phyloP scores from a whole-genome alignment of 345 rosid species.

The Raphanus raphanistrum region DNA sequence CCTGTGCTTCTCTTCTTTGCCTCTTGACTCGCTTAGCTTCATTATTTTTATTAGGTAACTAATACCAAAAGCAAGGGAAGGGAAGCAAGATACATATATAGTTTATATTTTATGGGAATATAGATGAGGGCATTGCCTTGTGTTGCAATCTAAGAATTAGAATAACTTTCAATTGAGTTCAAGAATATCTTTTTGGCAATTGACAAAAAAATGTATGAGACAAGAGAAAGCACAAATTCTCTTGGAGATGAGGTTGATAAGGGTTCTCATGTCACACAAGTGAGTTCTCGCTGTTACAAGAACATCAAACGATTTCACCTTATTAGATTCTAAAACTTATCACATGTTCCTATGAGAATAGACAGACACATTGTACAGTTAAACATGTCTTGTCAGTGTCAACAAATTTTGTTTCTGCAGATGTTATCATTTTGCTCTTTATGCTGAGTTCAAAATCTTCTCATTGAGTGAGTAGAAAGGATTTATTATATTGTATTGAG shows the following conservation, averaged over 20 bases:
- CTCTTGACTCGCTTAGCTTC: conserved; percentile 33
- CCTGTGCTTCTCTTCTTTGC: conserved; percentile 34
- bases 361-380: background rate
- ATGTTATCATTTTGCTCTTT: background rate
- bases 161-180: conserved; percentile 10
- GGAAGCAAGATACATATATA: conserved; percentile 7
- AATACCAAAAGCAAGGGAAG: background rate
- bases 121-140: conserved; percentile 21
- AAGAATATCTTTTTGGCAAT: conserved; percentile 8
- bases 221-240: conserved; percentile 64
- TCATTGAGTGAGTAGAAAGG: background rate
- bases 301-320: background rate
- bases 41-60: conserved; percentile 3
- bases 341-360: background rate
- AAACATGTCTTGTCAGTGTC: background rate
- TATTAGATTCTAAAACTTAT: background rate
- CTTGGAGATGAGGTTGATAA: conserved; percentile 84
- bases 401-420: background rate
- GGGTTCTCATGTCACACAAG: conserved; percentile 79
- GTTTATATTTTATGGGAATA: conserved; percentile 4
- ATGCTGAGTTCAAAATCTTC: background rate
- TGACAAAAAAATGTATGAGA: conserved; percentile 37
- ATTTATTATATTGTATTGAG: background rate
- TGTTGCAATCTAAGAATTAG: conserved; percentile 26
- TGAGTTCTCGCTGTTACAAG: conserved; percentile 33